Evolutionary conservation across 2,329 filamentous ascomycete genomes (phyloP).

Genomic region (Chrysoporthe austroafricana): DNA sequence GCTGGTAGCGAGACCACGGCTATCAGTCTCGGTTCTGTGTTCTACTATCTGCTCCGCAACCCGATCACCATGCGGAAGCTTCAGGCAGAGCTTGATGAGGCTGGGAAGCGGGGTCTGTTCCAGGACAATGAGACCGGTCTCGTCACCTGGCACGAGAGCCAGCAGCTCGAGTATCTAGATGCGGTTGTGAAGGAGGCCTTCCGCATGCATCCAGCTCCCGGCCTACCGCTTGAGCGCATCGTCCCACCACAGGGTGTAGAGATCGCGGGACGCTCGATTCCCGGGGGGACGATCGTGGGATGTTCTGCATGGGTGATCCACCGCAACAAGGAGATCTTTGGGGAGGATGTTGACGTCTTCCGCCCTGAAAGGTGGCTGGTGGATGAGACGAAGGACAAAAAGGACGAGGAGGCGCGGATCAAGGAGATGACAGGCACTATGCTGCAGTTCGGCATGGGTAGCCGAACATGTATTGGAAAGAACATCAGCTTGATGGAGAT

Average conservation of each 20-base stretch:
- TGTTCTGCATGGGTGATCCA: slow-evolving; percentile 78
- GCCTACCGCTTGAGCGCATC: slow-evolving; percentile 73
- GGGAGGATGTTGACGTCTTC: slow-evolving; percentile 67
- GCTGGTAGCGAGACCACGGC: slow-evolving; percentile 37
- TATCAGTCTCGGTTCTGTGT: slow-evolving; percentile 34
- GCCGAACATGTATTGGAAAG: slow-evolving; percentile 71
- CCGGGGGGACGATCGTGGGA: slow-evolving; percentile 74
- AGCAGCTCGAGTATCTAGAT: slow-evolving; percentile 75
- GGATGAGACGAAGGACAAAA: slow-evolving; percentile 53
- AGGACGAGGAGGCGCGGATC: slow-evolving; percentile 55
- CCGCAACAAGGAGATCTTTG: slow-evolving; percentile 67
- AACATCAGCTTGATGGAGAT: slow-evolving; percentile 67
- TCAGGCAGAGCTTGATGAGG: slow-evolving; percentile 41
- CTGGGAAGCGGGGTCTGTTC: slow-evolving; percentile 20
- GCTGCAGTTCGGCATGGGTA: slow-evolving; percentile 75
- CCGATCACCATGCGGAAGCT: slow-evolving; percentile 32
- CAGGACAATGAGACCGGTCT: slow-evolving; percentile 51
- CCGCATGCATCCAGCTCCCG: slow-evolving; percentile 61
- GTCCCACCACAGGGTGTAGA: slow-evolving; percentile 70
- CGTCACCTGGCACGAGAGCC: slow-evolving; percentile 69
- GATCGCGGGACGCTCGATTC: slow-evolving; percentile 65
- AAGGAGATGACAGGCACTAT: slow-evolving; percentile 71
- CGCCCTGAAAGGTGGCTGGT: slow-evolving; percentile 70
- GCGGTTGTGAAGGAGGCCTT: slow-evolving; percentile 44
- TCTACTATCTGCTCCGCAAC: slow-evolving; percentile 35